A percentile compares a stretch with the other conserved stretches of the same genome.
phyloP scores from a whole-genome alignment of 257 asterid species.

The Forsythia viridissima region DNA sequence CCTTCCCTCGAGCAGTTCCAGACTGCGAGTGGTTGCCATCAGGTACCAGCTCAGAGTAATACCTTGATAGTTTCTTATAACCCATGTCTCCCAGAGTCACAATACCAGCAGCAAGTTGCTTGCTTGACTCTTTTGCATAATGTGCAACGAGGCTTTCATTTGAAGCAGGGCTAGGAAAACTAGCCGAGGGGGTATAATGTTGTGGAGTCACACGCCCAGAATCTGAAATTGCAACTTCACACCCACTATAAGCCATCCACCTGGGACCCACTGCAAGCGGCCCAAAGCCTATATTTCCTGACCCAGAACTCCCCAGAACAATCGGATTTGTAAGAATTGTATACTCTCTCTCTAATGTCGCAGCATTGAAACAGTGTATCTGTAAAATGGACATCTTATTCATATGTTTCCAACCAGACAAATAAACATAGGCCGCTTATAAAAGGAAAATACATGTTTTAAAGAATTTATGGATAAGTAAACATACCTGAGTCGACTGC shows the following conservation, averaged over 20 bases:
- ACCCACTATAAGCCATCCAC: conserved; percentile 96
- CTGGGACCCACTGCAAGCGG: conserved; percentile 94
- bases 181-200: conserved; percentile 57
- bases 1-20: conserved; percentile 35
- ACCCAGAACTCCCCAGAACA: conserved; percentile 48
- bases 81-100: conserved; percentile 88
- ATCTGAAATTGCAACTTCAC: conserved; percentile 56
- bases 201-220: conserved; percentile 77
- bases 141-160: conserved; percentile 89
- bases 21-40: conserved; percentile 60
- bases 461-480: background rate
- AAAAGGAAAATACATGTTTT: background rate
- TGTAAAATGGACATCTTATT: conserved; percentile 27
- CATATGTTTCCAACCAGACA: background rate
- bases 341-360: conserved; percentile 72
- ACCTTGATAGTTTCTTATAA: conserved; percentile 76
- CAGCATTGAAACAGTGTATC: conserved; percentile 83
- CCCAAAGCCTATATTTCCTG: conserved; percentile 69
- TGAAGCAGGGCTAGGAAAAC: conserved; percentile 54
- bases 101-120: conserved; percentile 90
- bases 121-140: conserved; percentile 94
- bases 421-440: background rate
- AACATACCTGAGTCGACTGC: conserved; percentile 78
- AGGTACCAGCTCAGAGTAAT: conserved; percentile 73
- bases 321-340: conserved; percentile 81